Evolutionary conservation across 768 basidiomycete species (phyloP), one percentile per base, ranked within the genome.

Genomic region (Hygrocybe punicea): DNA sequence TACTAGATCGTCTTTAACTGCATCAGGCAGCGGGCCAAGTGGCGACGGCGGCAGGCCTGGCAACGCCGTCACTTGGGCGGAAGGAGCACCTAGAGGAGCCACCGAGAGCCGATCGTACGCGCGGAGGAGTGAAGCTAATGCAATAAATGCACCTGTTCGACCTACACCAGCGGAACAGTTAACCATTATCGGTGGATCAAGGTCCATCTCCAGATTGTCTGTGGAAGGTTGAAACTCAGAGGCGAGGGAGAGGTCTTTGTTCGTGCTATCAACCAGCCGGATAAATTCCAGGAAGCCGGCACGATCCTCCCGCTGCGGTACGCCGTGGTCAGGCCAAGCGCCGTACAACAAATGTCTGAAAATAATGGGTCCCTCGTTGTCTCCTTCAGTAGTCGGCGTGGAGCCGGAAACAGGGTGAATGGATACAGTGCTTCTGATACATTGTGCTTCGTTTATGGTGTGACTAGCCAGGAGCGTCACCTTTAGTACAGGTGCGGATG

Each of bases 151-250:
- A 16, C 93, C 93, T 4, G 93, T 93, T 35, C 93, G 81, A 3
- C 93, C 93, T 57, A 94, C 79, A 4, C 93, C 93, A 1, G 93
- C 93, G 24, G 91, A 93, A 66, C 93, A 95, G 59, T 89, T 84
- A 29, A 91, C 80, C 63, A 94, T 81, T 60, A 89, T 80, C 0
- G 91, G 91, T n/a, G 88, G 87, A 60, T 87, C 85, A 13, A 80
- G 74, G 61, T 86, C 81, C 29, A 63, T 65, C 33, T 55, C 55
- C 16, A 71, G 60, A 17, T 71, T 57, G 2, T 37, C 25, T 45
- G 59, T 62, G 55, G 70, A 67, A 34, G 61, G 50, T 25, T 61
- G 53, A 9, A 42, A 47, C 17, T 23, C 23, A 23, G 70, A 60
- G 23, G 64, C 62, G 11, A 74, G 56, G 40, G 74, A 71, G 21